Evolutionary conservation across 2,329 filamentous ascomycete genomes (phyloP).

Genomic region (Coniochaeta sp.): DNA sequence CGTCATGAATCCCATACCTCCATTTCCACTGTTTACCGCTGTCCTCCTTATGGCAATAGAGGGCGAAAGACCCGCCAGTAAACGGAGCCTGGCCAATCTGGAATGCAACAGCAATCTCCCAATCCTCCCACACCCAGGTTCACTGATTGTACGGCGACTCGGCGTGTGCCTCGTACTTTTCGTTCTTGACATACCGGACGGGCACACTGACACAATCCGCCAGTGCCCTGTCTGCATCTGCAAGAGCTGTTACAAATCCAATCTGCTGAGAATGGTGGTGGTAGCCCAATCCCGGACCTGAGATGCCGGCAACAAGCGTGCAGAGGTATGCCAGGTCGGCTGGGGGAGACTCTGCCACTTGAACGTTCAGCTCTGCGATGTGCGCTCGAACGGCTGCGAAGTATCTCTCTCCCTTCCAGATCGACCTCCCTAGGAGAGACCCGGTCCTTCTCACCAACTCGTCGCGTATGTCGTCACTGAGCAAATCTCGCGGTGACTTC

Average conservation of each 20-base stretch:
- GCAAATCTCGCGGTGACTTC: background rate
- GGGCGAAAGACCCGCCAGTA: background rate
- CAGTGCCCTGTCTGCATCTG: background rate
- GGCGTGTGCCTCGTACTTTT: background rate
- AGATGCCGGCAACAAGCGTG: background rate
- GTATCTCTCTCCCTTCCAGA: background rate
- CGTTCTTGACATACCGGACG: background rate
- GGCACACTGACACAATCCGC: background rate
- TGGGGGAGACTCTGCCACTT: background rate
- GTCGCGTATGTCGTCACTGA: background rate
- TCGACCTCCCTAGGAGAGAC: background rate
- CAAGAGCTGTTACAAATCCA: background rate
- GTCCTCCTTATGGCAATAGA: background rate
- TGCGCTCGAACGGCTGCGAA: background rate
- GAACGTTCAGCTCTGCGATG: background rate
- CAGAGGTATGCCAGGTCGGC: background rate
- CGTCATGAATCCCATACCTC: background rate
- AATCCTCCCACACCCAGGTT: background rate
- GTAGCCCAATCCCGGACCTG: background rate
- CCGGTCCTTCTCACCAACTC: background rate
- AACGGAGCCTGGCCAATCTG: background rate
- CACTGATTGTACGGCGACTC: background rate
- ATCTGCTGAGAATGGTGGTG: background rate
- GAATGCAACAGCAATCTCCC: background rate
- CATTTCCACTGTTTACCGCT: background rate